A percentile compares a stretch with the other conserved stretches of the same genome.
Evolutionary conservation across 2,329 filamentous ascomycete species (phyloP).

Genomic region (Dactylellina leptospora): DNA sequence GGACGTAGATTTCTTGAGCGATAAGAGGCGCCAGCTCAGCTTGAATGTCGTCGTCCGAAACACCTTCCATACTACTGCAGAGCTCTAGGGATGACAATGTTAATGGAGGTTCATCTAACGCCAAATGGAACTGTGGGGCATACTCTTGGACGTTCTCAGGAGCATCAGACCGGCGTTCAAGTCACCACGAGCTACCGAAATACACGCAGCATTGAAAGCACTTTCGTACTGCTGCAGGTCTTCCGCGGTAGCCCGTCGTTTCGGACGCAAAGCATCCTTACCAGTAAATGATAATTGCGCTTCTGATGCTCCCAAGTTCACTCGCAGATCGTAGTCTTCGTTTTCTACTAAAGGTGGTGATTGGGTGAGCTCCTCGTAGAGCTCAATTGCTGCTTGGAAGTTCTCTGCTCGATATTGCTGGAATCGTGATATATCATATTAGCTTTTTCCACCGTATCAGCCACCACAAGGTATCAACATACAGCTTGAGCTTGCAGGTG

Average conservation of each 20-base stretch:
- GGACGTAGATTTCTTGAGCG: constrained; percentile 78
- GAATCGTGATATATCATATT: not conserved
- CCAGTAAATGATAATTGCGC: constrained; percentile 78
- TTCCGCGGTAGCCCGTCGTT: constrained; percentile 68
- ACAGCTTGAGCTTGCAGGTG: constrained; percentile 67
- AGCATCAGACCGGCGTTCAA: constrained; percentile 72
- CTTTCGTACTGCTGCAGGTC: constrained; percentile 81
- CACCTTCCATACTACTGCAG: constrained; percentile 76
- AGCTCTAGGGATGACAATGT: constrained; percentile 62
- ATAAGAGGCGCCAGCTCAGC: constrained; percentile 78
- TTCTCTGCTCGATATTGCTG: constrained; percentile 76
- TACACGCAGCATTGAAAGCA: constrained; percentile 81
- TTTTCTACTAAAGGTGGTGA: constrained; percentile 64
- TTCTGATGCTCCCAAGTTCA: constrained; percentile 77
- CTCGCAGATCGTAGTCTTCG: constrained; percentile 77
- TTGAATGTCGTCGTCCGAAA: constrained; percentile 77
- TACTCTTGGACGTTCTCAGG: constrained; percentile 71
- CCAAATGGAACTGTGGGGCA: not conserved
- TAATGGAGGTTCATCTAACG: too few species aligned
- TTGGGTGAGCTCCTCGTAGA: constrained; percentile 70
- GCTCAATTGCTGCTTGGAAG: constrained; percentile 71
- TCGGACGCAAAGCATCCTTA: constrained; percentile 64
- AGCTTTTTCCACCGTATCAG: not conserved
- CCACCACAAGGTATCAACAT: constrained; percentile 42
- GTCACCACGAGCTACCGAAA: constrained; percentile 74